Percentiles rank a stretch among this genome's conserved stretches.
Evolutionary conservation across 2,329 filamentous ascomycete genomes (phyloP).

Genomic region (Hirsutella minnesotensis): DNA sequence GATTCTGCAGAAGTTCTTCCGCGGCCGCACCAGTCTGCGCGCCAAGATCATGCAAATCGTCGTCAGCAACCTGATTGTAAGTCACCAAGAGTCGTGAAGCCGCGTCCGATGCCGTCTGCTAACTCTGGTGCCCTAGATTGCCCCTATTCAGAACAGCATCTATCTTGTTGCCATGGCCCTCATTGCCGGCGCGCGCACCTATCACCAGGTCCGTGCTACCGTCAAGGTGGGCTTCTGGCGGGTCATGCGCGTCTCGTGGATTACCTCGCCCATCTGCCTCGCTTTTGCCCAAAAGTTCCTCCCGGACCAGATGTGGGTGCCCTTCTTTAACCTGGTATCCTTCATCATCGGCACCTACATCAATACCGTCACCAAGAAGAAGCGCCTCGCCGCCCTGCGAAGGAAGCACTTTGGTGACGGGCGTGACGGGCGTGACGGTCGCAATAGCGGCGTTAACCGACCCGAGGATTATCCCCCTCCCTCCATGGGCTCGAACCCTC

Average conservation of each 20-base stretch:
- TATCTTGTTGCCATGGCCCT: constrained; percentile 93
- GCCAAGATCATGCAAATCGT: constrained; percentile 96
- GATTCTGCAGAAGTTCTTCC: constrained; percentile 84
- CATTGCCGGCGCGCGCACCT: constrained; percentile 87
- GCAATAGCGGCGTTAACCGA: constrained; percentile 25
- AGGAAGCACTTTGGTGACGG: constrained; percentile 64
- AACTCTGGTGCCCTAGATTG: constrained; percentile 40
- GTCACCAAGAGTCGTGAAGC: constrained; percentile 21
- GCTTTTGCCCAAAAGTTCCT: constrained; percentile 98
- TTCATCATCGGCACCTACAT: constrained; percentile 98
- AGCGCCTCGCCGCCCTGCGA: constrained; percentile 87
- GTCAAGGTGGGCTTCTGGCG: constrained; percentile 95
- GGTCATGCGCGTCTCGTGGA: constrained; percentile 98
- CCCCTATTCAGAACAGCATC: constrained; percentile 92
- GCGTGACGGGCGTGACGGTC: constrained; percentile 14
- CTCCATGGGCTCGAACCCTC: constrained; percentile 33
- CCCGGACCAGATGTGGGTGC: constrained; percentile 91
- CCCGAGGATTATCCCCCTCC: constrained; percentile 36
- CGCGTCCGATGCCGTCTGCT: background rate
- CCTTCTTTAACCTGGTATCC: constrained; percentile 95
- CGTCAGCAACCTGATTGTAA: constrained; percentile 86
- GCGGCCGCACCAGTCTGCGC: constrained; percentile 77
- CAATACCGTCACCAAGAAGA: constrained; percentile 99
- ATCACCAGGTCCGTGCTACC: constrained; percentile 91
- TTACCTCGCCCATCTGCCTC: constrained; percentile 84